Evolutionary conservation across 1,284 basidiomycete genomes (phyloP).

Genomic region (Sutorius eximius): DNA sequence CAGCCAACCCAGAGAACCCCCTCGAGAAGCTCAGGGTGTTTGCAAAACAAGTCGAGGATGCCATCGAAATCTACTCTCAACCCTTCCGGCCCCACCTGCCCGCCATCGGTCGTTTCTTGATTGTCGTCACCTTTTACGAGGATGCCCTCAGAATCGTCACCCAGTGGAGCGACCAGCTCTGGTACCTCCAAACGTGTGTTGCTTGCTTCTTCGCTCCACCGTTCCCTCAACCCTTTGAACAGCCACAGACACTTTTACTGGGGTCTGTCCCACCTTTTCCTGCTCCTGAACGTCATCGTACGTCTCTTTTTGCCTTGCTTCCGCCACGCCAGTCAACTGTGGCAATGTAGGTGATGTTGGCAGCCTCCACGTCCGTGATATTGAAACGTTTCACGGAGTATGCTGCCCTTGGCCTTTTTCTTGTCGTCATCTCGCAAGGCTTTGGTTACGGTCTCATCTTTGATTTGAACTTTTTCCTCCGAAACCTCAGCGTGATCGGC

Average conservation of each 20-base stretch:
- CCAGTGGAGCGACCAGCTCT: constrained; percentile 95
- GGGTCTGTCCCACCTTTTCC: constrained; percentile 93
- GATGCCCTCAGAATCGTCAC: constrained; percentile 93
- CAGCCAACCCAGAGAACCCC: constrained; percentile 79
- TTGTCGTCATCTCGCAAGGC: constrained; percentile 92
- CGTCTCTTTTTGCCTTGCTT: constrained; percentile 37
- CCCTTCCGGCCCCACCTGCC: constrained; percentile 95
- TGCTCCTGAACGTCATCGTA: constrained; percentile 89
- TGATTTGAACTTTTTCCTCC: constrained; percentile 99
- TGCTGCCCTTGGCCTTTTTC: constrained; percentile 86
- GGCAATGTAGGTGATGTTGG: constrained; percentile 81
- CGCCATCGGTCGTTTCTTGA: constrained; percentile 93
- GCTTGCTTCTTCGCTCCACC: constrained; percentile 1
- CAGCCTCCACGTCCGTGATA: constrained; percentile 87
- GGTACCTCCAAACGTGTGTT: constrained; percentile 84
- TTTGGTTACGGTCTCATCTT: constrained; percentile 95
- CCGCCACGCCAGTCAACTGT: neutral
- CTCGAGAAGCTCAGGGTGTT: constrained; percentile 80
- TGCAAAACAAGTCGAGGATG: constrained; percentile 86
- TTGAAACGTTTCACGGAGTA: constrained; percentile 86
- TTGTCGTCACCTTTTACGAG: constrained; percentile 98
- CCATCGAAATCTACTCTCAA: constrained; percentile 90
- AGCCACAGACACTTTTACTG: constrained; percentile 94
- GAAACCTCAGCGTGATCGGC: constrained; percentile 90
- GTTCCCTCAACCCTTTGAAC: constrained; percentile 7